Conservation (phyloP, 139 green algal species). For the Picochlorum sp. region DNA sequence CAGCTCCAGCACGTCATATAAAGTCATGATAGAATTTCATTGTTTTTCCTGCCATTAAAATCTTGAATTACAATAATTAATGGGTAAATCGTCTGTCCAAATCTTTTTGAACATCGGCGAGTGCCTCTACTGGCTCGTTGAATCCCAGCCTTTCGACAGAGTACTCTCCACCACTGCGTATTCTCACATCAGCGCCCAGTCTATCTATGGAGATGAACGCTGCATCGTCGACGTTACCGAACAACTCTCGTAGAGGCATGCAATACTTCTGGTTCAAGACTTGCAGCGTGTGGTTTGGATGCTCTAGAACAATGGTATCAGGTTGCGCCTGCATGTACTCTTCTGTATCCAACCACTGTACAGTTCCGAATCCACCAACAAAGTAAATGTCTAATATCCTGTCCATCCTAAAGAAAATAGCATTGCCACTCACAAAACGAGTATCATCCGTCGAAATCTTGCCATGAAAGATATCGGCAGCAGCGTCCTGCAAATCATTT, state of each 20-base stretch:
- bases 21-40: conserved; percentile 35
- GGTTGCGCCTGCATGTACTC: conserved; percentile 75
- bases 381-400: conserved; percentile 97
- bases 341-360: conserved; percentile 82
- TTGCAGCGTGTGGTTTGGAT: conserved; percentile 50
- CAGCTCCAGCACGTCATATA: conserved; percentile 77
- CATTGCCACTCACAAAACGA: conserved; percentile 66
- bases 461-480: conserved; percentile 61
- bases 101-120: not conserved
- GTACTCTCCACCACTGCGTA: conserved; percentile 65
- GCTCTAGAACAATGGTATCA: conserved; percentile 65
- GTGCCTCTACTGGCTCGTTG: conserved; percentile 12
- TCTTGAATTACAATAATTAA: conserved; percentile 1
- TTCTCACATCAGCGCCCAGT: conserved; percentile 74
- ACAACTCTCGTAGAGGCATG: conserved; percentile 40
- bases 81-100: not conserved
- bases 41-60: not conserved
- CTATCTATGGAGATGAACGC: conserved; percentile 90
- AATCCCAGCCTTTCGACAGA: conserved; percentile 76
- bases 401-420: conserved; percentile 88
- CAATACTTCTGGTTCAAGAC: conserved; percentile 59
- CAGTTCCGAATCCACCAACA: conserved; percentile 90
- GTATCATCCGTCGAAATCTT: conserved; percentile 50
- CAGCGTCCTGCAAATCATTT: conserved; percentile 61
- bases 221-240: conserved; percentile 56